A percentile compares a stretch with the other conserved stretches of the same genome.
phyloP scores from a whole-genome alignment of 345 rosid species.

The Eucalyptus sp. region DNA sequence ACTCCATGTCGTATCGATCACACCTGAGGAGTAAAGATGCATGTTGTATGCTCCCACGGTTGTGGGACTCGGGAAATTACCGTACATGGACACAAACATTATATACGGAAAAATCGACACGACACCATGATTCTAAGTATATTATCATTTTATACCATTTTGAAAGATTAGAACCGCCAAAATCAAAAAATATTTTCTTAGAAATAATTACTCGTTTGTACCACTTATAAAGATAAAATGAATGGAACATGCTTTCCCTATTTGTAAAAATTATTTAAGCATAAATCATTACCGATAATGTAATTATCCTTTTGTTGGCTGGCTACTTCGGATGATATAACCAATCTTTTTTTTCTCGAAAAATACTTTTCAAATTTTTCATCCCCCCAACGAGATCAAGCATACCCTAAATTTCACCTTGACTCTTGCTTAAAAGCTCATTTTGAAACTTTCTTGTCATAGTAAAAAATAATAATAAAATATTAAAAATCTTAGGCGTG shows the following conservation, averaged over 20 bases:
- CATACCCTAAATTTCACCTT: not conserved
- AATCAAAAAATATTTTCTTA: not conserved
- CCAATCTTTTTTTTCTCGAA: not conserved
- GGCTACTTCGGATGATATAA: not conserved
- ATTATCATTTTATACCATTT: not conserved
- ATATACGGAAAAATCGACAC: not conserved
- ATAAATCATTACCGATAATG: accelerated
- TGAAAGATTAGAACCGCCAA: not conserved
- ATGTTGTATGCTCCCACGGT: not conserved
- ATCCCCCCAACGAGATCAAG: not conserved
- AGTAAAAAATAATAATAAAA: not conserved
- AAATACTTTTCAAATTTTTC: not conserved
- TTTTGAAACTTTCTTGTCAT: not conserved
- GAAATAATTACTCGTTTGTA: too few species aligned
- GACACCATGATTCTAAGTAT: not conserved
- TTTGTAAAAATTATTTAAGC: not conserved
- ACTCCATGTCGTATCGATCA: too few species aligned
- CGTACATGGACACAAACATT: too few species aligned
- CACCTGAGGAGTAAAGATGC: not conserved
- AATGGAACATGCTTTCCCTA: accelerated
- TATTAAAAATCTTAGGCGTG: not conserved
- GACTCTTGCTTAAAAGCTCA: not conserved
- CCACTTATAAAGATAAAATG: not conserved
- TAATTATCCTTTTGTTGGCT: not conserved
- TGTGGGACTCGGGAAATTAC: not conserved